Base-by-base conservation (phyloP, 1,284 basidiomycete species). In the Boletus putidus region DNA sequence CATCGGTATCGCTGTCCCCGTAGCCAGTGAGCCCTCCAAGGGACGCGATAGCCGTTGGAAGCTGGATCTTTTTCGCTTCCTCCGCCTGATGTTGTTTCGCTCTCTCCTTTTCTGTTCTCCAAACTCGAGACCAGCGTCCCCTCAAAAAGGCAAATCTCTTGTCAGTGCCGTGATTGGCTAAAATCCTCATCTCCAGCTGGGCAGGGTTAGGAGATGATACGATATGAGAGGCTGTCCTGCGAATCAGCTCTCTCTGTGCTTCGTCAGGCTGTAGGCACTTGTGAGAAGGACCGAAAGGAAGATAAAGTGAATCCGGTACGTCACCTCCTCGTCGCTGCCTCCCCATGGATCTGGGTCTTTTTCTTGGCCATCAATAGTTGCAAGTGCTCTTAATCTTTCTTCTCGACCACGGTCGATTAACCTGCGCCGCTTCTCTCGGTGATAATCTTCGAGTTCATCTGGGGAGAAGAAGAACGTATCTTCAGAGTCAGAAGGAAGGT, bases 111-210 rank as follows among this genome's bases (percentile, higher is more conserved):
- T 77, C 72, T 3, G 73, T 64, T 39, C 70, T 72, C 92, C 93
- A 94, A 6, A 80, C 77, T 4, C 76, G 72, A 49, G 78, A 78
- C 85, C 88, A 94, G 33, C 88, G 77, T 1, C 91, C 92, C 21
- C 85, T 81, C 39, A 96, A 73, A 70, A 95, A 96, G 1, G 87
- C 83, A 68, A 96, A 94, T 33, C 81, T 79, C 65, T 68, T 77
- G 70, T 86, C 92, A 62, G 70, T 76, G 0, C 90, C 87, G 66
- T 95, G 85, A 65, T 95, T 92, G 8, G 92, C 87, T 7, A 95
- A 76, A 60, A 96, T 94, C n/a, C 91, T 84, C 81, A 92, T 87
- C 73, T 94, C 91, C 18, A 95, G 79, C 61, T 91, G 83, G 0
- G 85, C 82, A 8, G 89, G 81, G 66, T 94, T 92, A 6, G 86